Evolutionary conservation across 331 rosid species (phyloP).

Genomic region (Quercus phellos): DNA sequence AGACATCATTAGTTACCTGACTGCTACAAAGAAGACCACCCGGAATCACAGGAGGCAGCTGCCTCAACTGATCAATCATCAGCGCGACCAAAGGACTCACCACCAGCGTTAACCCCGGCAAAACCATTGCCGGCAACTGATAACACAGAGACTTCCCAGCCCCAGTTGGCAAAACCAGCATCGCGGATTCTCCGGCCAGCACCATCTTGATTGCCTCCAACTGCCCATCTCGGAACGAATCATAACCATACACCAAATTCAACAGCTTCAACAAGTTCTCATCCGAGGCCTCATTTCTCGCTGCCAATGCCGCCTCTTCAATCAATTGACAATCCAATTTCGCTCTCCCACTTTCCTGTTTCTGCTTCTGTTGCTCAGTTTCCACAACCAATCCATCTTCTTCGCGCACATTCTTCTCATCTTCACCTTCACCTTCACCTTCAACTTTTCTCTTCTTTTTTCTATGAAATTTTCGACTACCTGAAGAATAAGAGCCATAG

Average conservation of each 20-base stretch:
- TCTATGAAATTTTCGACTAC: conserved; percentile 33
- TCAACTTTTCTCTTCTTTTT: conserved; percentile 35
- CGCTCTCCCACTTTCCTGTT: conserved; percentile 21
- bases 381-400: conserved; percentile 40
- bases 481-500: conserved; percentile 14
- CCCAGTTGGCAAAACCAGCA: conserved; percentile 91
- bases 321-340: conserved; percentile 27
- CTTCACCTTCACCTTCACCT: conserved; percentile 21
- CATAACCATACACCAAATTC: conserved; percentile 54
- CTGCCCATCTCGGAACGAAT: conserved; percentile 85
- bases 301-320: conserved; percentile 45
- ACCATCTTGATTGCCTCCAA: conserved; percentile 74
- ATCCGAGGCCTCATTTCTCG: conserved; percentile 50
- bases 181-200: conserved; percentile 62
- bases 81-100: conserved; percentile 92
- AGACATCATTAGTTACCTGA: conserved; percentile 48
- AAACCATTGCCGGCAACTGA: conserved; percentile 78
- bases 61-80: conserved; percentile 89
- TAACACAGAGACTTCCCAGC: conserved; percentile 93
- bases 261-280: conserved; percentile 63
- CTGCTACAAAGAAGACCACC: conserved; percentile 78
- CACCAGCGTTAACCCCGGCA: conserved; percentile 81
- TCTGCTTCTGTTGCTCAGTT: conserved; percentile 24
- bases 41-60: conserved; percentile 65
- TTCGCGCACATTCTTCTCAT: conserved; percentile 16